phyloP scores from a whole-genome alignment of 2,329 filamentous ascomycete genomes.

The Ophiostoma quercus region DNA sequence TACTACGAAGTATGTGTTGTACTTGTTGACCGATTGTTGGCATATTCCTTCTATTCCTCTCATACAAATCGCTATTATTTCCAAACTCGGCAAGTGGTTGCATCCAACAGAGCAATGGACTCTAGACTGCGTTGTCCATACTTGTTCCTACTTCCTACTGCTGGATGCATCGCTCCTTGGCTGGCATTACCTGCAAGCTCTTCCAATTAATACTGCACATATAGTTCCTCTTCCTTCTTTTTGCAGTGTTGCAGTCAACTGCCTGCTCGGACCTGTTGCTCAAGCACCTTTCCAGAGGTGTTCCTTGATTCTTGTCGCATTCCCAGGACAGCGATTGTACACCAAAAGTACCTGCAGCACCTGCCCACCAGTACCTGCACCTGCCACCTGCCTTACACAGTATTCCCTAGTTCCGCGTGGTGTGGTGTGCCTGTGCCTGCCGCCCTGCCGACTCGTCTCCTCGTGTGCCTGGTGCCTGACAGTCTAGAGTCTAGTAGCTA shows the following conservation, averaged over 20 bases:
- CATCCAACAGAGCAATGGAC: not conserved
- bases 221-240: conserved; percentile 5
- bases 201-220: not conserved
- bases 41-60: not conserved
- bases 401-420: not conserved
- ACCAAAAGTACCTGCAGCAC: not conserved
- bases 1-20: too few relatives aligned
- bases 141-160: not conserved
- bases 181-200: not conserved
- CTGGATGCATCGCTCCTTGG: not conserved
- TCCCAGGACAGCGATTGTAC: not conserved
- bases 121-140: not conserved
- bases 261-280: not conserved
- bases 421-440: not conserved
- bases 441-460: not conserved
- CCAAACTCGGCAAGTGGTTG: not conserved
- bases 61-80: not conserved
- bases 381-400: not conserved
- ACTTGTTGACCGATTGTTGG: too few relatives aligned
- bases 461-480: conserved; percentile 6
- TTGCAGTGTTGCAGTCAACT: not conserved
- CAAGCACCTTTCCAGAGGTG: not conserved
- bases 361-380: not conserved
- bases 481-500: not conserved
- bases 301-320: not conserved